Conservation (phyloP, 768 basidiomycete species). For the Termitomyces sp. region DNA sequence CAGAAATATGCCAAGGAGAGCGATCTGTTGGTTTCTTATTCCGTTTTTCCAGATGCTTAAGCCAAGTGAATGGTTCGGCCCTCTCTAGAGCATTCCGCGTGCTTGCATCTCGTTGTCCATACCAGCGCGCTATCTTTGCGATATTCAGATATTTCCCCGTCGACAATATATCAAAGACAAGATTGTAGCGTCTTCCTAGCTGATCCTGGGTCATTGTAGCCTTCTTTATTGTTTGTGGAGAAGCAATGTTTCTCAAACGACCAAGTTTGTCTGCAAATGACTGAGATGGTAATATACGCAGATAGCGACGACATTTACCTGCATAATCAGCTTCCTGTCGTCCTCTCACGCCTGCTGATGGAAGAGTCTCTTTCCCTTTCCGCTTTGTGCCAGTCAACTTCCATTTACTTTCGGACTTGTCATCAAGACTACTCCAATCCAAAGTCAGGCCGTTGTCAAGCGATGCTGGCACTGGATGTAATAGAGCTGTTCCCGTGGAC, state of each 20-base stretch:
- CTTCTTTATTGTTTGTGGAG: slow-evolving; percentile 54
- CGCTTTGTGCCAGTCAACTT: slow-evolving; percentile 49
- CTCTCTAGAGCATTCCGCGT: slow-evolving; percentile 50
- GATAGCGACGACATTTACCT: slow-evolving; percentile 32
- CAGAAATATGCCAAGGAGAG: slow-evolving; percentile 60
- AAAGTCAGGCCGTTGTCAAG: slow-evolving; percentile 63
- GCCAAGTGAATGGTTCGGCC: slow-evolving; percentile 69
- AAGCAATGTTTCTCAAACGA: slow-evolving; percentile 42
- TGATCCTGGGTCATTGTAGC: slow-evolving; percentile 62
- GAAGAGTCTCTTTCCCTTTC: slow-evolving; percentile 48
- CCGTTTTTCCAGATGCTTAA: slow-evolving; percentile 57
- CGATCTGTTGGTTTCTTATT: slow-evolving; percentile 25
- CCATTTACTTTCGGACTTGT: slow-evolving; percentile 58
- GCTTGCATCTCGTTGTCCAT: slow-evolving; percentile 40
- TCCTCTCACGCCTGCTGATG: slow-evolving; percentile 42
- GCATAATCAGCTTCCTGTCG: slow-evolving; percentile 55
- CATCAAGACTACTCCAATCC: slow-evolving; percentile 67
- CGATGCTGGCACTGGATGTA: slow-evolving; percentile 67
- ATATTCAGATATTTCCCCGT: slow-evolving; percentile 34
- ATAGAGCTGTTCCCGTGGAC: slow-evolving; percentile 37
- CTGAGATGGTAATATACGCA: background rate
- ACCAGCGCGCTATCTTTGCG: slow-evolving; percentile 54
- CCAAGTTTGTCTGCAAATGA: slow-evolving; percentile 47
- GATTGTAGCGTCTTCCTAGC: slow-evolving; percentile 55
- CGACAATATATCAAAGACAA: slow-evolving; percentile 38